phyloP scores from a whole-genome alignment of 2,329 filamentous ascomycete species.

The Trichoderma citrinoviride region DNA sequence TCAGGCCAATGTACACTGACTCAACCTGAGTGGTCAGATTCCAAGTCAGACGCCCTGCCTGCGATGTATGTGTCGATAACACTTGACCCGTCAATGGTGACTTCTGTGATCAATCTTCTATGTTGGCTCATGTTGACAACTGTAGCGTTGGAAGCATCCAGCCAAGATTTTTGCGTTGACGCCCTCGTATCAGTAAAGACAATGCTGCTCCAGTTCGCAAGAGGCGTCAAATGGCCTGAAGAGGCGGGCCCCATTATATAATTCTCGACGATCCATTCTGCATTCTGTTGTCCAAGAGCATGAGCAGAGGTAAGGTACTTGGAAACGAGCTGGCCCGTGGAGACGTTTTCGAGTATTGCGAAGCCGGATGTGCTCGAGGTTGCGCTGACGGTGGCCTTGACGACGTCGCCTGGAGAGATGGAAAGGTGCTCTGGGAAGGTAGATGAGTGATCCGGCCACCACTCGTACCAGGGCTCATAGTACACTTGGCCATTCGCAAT shows the following conservation, averaged over 20 bases:
- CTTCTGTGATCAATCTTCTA: not conserved
- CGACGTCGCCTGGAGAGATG: not conserved
- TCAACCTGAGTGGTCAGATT: not conserved
- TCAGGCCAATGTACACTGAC: not conserved
- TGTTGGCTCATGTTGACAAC: constrained; percentile 2
- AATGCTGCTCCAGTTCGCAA: constrained; percentile 14
- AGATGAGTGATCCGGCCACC: constrained; percentile 6
- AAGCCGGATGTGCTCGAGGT: not conserved
- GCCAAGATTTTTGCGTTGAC: not conserved
- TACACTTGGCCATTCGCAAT: not conserved
- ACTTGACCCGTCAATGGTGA: constrained; percentile 1
- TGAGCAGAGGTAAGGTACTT: not conserved
- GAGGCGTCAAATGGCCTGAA: not conserved
- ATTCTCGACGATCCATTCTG: constrained; percentile 14
- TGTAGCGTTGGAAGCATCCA: constrained; percentile 1
- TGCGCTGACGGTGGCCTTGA: constrained; percentile 5
- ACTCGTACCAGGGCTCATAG: constrained; percentile 18
- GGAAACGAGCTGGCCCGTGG: constrained; percentile 4
- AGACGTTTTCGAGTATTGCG: constrained; percentile 13
- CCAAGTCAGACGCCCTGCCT: no score
- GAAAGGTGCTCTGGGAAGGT: not conserved
- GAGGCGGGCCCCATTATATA: not conserved
- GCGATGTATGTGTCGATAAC: not conserved
- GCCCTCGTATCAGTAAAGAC: constrained; percentile 13
- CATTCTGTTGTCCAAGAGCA: constrained; percentile 8